phyloP scores from a whole-genome alignment of 495 filamentous ascomycete genomes.

The Penicillium goetzii region DNA sequence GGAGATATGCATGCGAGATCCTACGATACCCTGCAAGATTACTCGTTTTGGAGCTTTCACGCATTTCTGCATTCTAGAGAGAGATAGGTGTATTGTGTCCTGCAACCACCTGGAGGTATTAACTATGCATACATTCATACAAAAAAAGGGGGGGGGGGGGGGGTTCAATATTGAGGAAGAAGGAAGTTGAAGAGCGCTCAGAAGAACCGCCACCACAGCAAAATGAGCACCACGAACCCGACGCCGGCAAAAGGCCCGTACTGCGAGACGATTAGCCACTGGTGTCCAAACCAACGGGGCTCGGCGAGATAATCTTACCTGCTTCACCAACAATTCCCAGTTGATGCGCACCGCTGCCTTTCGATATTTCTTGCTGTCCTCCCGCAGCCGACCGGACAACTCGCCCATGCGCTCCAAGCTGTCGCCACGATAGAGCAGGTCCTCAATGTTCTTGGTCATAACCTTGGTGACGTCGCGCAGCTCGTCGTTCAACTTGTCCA shows the following conservation, averaged over 20 bases:
- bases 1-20: conserved; percentile 20
- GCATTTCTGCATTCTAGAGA: conserved; percentile 22
- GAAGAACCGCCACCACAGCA: conserved; percentile 94
- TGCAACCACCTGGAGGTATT: conserved; percentile 44
- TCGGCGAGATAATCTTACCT: conserved; percentile 54
- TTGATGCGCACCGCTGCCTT: conserved; percentile 94
- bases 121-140: conserved; percentile 52
- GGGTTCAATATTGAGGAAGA: too few species aligned
- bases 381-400: conserved; percentile 79
- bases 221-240: conserved; percentile 76
- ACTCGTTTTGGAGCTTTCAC: conserved; percentile 6
- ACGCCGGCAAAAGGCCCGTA: conserved; percentile 87
- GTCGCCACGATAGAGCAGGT: conserved; percentile 92
- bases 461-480: conserved; percentile 96
- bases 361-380: conserved; percentile 93
- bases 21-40: not conserved
- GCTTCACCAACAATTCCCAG: conserved; percentile 95
- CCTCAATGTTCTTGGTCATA: conserved; percentile 99
- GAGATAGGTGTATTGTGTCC: conserved; percentile 38
- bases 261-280: conserved; percentile 44
- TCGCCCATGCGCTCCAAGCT: conserved; percentile 97
- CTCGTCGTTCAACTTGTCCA: conserved; percentile 92
- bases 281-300: not conserved
- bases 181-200: conserved; percentile 36
- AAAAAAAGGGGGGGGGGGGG: too few species aligned